Percentiles rank a stretch among this genome's conserved stretches.
phyloP scores from a whole-genome alignment of 2,329 filamentous ascomycete genomes.

The Colletotrichum limetticola region DNA sequence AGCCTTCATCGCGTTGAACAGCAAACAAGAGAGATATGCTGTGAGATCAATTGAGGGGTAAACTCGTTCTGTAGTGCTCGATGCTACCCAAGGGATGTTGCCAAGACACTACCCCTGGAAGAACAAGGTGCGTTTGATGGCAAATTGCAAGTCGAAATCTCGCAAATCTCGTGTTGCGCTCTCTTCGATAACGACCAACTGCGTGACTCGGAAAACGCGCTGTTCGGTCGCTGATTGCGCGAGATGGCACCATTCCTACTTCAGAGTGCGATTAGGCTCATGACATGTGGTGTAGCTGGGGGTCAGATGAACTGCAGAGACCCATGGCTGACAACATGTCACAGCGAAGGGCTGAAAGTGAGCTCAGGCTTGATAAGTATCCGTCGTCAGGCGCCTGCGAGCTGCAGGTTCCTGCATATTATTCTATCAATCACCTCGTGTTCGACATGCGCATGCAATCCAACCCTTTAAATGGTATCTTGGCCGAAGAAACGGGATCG shows the following conservation, averaged over 20 bases:
- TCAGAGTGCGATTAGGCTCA: background rate
- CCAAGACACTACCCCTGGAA: conserved; percentile 13
- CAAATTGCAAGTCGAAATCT: background rate
- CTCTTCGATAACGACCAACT: background rate
- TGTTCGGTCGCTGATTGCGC: background rate
- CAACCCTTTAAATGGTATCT: background rate
- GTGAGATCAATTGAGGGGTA: conserved; percentile 10
- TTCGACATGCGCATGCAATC: background rate
- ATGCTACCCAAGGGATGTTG: conserved; percentile 13
- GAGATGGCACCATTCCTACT: conserved; percentile 12
- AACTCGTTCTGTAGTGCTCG: background rate
- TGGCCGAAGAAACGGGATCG: background rate
- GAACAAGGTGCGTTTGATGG: background rate
- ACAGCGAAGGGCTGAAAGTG: background rate
- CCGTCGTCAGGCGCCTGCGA: background rate
- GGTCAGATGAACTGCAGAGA: background rate
- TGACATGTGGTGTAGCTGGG: background rate
- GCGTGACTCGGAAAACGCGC: background rate
- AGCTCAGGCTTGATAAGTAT: background rate
- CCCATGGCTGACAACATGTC: background rate
- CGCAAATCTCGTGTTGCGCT: conserved; percentile 1
- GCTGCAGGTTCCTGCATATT: conserved; percentile 14
- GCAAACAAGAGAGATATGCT: background rate
- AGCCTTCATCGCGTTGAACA: background rate
- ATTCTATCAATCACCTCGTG: conserved; percentile 9